phyloP scores from a whole-genome alignment of 192 early-diverging fungal genomes.

The Helicostylum pulchrum region DNA sequence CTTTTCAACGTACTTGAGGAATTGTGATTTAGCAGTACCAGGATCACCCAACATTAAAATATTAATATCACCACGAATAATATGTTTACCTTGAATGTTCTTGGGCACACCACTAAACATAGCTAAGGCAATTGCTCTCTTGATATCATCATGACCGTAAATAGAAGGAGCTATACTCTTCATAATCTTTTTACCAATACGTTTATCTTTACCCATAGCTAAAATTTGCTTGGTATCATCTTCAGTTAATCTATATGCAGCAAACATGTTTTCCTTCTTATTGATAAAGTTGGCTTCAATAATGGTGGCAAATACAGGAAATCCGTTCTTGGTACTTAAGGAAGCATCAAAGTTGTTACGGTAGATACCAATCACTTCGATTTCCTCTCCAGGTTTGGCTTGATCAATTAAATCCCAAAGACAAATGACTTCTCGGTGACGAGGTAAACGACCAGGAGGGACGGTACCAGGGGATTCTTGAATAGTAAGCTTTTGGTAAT shows the following conservation, averaged over 20 bases:
- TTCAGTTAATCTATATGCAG: constrained; percentile 84
- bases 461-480: constrained; percentile 96
- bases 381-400: constrained; percentile 93
- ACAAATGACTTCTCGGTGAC: constrained; percentile 89
- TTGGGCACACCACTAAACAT: constrained; percentile 97
- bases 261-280: constrained; percentile 86
- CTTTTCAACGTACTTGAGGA: constrained; percentile 82
- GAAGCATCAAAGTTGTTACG: constrained; percentile 91
- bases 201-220: constrained; percentile 69
- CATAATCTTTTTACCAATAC: constrained; percentile 82
- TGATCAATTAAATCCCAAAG: constrained; percentile 96
- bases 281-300: constrained; percentile 95
- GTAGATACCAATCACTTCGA: constrained; percentile 94
- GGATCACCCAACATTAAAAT: constrained; percentile 90
- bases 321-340: constrained; percentile 87
- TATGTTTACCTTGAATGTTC: constrained; percentile 90
- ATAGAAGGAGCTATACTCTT: constrained; percentile 98
- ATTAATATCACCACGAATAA: constrained; percentile 97
- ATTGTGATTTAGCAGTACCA: constrained; percentile 85
- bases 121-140: constrained; percentile 86
- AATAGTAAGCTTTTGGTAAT: constrained; percentile 94
- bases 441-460: constrained; percentile 90
- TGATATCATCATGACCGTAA: constrained; percentile 97
- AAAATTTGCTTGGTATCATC: constrained; percentile 83
- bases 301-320: constrained; percentile 94